Conservation (phyloP, 768 basidiomycete species). For the Amanita inopinata region DNA sequence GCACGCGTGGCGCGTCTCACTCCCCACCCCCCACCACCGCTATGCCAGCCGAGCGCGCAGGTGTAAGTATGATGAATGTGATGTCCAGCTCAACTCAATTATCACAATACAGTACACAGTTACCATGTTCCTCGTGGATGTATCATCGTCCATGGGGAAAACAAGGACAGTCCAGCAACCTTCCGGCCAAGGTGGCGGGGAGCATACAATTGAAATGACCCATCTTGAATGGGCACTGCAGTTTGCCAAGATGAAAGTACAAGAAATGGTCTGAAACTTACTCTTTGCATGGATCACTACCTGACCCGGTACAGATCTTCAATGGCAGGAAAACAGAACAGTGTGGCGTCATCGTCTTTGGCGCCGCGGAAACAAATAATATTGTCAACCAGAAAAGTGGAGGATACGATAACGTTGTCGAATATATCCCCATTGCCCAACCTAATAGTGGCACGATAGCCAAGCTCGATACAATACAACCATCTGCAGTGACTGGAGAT, state of each 20-base stretch:
- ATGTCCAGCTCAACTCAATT: slow-evolving; percentile 1
- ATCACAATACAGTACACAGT: slow-evolving; percentile 56
- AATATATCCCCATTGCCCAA: slow-evolving; percentile 59
- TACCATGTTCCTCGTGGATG: slow-evolving; percentile 84
- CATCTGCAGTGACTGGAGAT: slow-evolving; percentile 53
- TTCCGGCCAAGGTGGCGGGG: slow-evolving; percentile 40
- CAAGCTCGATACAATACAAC: slow-evolving; percentile 48
- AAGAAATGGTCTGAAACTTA: slow-evolving; percentile 61
- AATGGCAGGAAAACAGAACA: slow-evolving; percentile 89
- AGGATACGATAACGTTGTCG: slow-evolving; percentile 66
- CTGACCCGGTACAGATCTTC: slow-evolving; percentile 53
- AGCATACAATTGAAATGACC: slow-evolving; percentile 47
- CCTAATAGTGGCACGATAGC: slow-evolving; percentile 60
- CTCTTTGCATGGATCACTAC: neutral
- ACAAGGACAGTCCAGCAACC: slow-evolving; percentile 46
- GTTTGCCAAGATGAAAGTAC: slow-evolving; percentile 83
- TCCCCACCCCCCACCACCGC: slow-evolving; percentile 21
- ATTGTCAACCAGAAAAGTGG: slow-evolving; percentile 47
- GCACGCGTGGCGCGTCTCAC: slow-evolving; percentile 7
- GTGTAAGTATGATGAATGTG: slow-evolving; percentile 35
- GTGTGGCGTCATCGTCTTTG: slow-evolving; percentile 83
- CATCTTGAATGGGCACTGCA: slow-evolving; percentile 78
- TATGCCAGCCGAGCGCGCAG: slow-evolving; percentile 76
- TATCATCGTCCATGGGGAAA: slow-evolving; percentile 78
- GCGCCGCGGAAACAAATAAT: slow-evolving; percentile 66